A percentile compares a stretch with the other conserved stretches of the same genome.
Conservation (phyloP, 2,329 filamentous ascomycete species). For the Colletotrichum graminicola region DNA sequence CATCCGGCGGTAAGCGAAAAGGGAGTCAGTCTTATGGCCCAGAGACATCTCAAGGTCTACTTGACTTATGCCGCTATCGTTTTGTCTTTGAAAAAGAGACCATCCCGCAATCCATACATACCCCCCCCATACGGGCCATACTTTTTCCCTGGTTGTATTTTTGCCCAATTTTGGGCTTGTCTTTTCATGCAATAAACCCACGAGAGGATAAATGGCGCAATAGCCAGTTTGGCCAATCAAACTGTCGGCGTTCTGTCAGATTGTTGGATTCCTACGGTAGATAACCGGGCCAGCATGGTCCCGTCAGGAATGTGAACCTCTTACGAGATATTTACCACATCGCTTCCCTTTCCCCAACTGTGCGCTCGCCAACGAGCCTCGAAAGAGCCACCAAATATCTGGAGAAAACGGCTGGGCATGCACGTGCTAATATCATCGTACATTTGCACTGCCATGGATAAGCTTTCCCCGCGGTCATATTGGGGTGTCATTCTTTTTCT, state of each 20-base stretch:
- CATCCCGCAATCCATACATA: not conserved
- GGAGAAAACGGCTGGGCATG: conserved; percentile 1
- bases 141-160: conserved; percentile 18
- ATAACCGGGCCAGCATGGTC: conserved; percentile 21
- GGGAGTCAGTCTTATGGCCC: not conserved
- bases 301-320: conserved; percentile 21
- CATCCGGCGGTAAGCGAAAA: too few relatives aligned
- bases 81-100: not conserved
- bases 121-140: not conserved
- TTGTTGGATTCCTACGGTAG: too few relatives aligned
- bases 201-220: not conserved
- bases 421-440: conserved; percentile 1
- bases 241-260: conserved; percentile 16
- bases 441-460: conserved; percentile 22
- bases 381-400: not conserved
- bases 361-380: not conserved
- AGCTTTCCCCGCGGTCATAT: conserved; percentile 8
- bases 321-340: conserved; percentile 37
- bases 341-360: conserved; percentile 29
- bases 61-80: not conserved
- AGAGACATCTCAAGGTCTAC: not conserved
- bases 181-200: conserved; percentile 17
- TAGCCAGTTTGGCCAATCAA: not conserved
- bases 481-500: not conserved
- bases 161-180: not conserved